These are phyloP conservation scores for Manihot esculenta DNA, from an alignment of 441 rosid species.

Conservation along the genomic window DNA sequence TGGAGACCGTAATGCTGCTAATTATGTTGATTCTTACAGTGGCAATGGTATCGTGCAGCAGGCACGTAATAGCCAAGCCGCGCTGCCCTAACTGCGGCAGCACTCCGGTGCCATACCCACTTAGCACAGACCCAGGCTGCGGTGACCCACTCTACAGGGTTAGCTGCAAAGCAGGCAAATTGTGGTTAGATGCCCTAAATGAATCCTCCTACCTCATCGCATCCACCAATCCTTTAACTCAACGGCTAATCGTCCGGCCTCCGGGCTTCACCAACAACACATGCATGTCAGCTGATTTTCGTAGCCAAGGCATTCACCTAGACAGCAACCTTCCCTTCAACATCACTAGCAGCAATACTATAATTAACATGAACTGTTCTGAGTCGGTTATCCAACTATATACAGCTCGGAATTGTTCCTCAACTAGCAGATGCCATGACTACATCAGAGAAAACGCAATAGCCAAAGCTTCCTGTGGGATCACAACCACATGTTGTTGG, in stretches of 20 bases:
- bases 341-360: constrained; percentile 46
- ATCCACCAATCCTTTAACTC: constrained; percentile 30
- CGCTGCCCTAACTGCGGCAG: constrained; percentile 46
- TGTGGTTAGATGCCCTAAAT: constrained; percentile 37
- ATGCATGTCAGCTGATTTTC: constrained; percentile 41
- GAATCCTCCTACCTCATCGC: constrained; percentile 46
- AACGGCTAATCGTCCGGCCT: constrained; percentile 38
- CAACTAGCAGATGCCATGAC: constrained; percentile 42
- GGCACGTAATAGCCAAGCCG: constrained; percentile 16
- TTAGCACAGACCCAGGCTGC: constrained; percentile 42
- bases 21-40: background rate
- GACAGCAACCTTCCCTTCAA: constrained; percentile 46
- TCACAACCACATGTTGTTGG: constrained; percentile 36
- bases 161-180: constrained; percentile 31
- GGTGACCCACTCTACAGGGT: constrained; percentile 48
- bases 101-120: constrained; percentile 45
- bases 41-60: background rate
- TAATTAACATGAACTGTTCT: constrained; percentile 45
- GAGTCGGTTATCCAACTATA: constrained; percentile 10
- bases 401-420: constrained; percentile 37
- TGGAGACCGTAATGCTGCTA: background rate
- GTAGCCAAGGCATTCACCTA: constrained; percentile 40
- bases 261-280: constrained; percentile 29
- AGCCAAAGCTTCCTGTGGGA: constrained; percentile 20
- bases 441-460: constrained; percentile 24